Percentiles rank a stretch among this genome's conserved stretches.
Evolutionary conservation across 345 rosid genomes (phyloP).

Genomic region (Acer campestre): DNA sequence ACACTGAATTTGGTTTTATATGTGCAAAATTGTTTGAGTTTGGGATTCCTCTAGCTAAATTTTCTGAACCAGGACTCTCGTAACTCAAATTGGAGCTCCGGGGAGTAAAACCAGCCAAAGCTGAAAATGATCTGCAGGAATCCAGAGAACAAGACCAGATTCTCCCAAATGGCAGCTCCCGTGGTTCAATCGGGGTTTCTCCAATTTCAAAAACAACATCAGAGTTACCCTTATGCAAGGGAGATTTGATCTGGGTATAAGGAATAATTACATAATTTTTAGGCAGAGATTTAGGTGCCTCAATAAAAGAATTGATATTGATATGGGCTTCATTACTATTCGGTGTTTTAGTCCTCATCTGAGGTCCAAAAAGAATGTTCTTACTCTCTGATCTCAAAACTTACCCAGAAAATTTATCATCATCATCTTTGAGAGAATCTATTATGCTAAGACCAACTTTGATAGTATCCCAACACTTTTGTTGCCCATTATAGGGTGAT

Average conservation of each 20-base stretch:
- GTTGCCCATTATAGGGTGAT: slow-evolving; percentile 42
- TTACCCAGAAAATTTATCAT: slow-evolving; percentile 28
- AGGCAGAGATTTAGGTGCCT: slow-evolving; percentile 51
- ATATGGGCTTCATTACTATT: slow-evolving; percentile 23
- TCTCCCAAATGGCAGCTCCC: slow-evolving; percentile 46
- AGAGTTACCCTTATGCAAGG: slow-evolving; percentile 49
- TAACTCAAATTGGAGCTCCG: slow-evolving; percentile 20
- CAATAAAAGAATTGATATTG: slow-evolving; percentile 31
- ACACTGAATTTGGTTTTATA: slow-evolving; percentile 22
- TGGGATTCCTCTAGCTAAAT: slow-evolving; percentile 24
- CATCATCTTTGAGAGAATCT: slow-evolving; percentile 54
- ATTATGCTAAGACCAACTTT: slow-evolving; percentile 90
- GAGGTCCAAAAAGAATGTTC: slow-evolving; percentile 69
- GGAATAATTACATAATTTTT: slow-evolving; percentile 46
- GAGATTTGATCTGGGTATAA: slow-evolving; percentile 37
- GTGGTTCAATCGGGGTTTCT: slow-evolving; percentile 36
- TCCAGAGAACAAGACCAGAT: slow-evolving; percentile 48
- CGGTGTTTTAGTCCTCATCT: slow-evolving; percentile 50
- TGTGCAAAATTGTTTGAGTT: slow-evolving; percentile 7
- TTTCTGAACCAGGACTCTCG: slow-evolving; percentile 26
- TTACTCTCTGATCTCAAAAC: slow-evolving; percentile 41
- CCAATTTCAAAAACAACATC: slow-evolving; percentile 70
- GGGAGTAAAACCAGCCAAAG: slow-evolving; percentile 29
- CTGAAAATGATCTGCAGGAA: slow-evolving; percentile 38
- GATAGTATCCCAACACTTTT: slow-evolving; percentile 63